Conservation (phyloP, 2,329 filamentous ascomycete species). For the Penicillium palitans region DNA sequence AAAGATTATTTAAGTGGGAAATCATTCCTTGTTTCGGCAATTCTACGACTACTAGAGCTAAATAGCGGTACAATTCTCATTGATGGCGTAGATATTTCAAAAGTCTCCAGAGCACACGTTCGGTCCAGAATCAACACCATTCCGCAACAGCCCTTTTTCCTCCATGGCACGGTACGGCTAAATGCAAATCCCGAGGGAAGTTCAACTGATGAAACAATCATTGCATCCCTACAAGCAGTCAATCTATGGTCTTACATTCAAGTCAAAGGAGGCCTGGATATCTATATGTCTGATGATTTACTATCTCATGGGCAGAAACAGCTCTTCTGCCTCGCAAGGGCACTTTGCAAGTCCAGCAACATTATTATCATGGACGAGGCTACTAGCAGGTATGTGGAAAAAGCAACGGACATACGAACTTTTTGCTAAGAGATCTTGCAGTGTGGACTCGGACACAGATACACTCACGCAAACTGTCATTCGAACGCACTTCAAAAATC, state of each 20-base stretch:
- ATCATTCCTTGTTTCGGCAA: conserved; percentile 30
- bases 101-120: conserved; percentile 23
- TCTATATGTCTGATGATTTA: conserved; percentile 39
- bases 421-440: conserved; percentile 22
- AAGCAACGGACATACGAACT: background rate
- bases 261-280: conserved; percentile 32
- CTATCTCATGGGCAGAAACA: conserved; percentile 57
- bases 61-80: conserved; percentile 28
- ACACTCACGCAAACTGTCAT: conserved; percentile 54
- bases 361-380: conserved; percentile 29
- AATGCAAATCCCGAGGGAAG: conserved; percentile 17
- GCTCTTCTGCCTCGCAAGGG: conserved; percentile 59
- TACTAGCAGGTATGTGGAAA: conserved; percentile 21
- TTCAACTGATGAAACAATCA: conserved; percentile 23
- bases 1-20: too few relatives aligned
- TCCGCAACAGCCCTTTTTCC: conserved; percentile 32
- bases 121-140: conserved; percentile 31
- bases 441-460: conserved; percentile 58
- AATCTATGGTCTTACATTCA: conserved; percentile 31
- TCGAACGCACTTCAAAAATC: conserved; percentile 49
- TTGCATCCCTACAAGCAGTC: conserved; percentile 27
- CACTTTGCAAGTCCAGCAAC: conserved; percentile 46
- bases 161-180: conserved; percentile 25
- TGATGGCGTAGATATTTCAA: conserved; percentile 29
- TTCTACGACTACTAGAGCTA: conserved; percentile 33